Evolutionary conservation across 2,329 filamentous ascomycete species (phyloP), one percentile per base, ranked within the genome.

Genomic region (Colletotrichum lupini): DNA sequence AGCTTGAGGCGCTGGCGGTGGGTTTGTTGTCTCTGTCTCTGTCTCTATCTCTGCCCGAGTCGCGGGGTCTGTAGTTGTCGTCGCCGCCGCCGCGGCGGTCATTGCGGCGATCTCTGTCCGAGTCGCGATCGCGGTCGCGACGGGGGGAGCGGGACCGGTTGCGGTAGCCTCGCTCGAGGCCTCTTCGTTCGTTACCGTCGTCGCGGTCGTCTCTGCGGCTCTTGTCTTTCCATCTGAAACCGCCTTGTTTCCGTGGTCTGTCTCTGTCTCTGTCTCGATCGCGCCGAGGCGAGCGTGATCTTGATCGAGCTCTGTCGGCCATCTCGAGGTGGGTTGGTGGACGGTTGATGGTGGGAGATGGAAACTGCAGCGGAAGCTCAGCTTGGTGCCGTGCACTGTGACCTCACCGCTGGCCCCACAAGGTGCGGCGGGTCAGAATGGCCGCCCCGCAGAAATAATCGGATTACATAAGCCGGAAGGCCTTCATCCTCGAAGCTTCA

Each of bases 191-290:
- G 58, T 80, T 78, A 56, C 82, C 80, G 22, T 86, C 83, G 49
- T 83, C 81, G 7, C 80, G 79, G 14, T 83, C 80, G 74, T 86
- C 83, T 64, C 87, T 84, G 64, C 85, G 83, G 52, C 87, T 84
- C 77, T 85, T 88, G 66, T 90, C 88, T 77, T 92, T 92, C 85
- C 87, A 91, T 76, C 86, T 87, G 76, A 92, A 90, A 5, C 87
- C 86, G 69, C 74, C 74, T 57, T 75, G 74, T 16, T 75, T 75
- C 53, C 52, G 64, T 1, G 68, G 73, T 1, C 66, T 67, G 2
- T 72, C 68, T 53, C 68, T 53, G 3, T 74, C 72, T 19, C 52
- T 37, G 6, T 71, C 70, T 14, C 74, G 73, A 30, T 69, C 66
- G 14, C 68, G 73, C 55, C 74, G 73, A 19, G 74, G 74, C 11